Base-by-base conservation (phyloP, 2,329 filamentous ascomycete species). In the Trichoderma sp. region DNA sequence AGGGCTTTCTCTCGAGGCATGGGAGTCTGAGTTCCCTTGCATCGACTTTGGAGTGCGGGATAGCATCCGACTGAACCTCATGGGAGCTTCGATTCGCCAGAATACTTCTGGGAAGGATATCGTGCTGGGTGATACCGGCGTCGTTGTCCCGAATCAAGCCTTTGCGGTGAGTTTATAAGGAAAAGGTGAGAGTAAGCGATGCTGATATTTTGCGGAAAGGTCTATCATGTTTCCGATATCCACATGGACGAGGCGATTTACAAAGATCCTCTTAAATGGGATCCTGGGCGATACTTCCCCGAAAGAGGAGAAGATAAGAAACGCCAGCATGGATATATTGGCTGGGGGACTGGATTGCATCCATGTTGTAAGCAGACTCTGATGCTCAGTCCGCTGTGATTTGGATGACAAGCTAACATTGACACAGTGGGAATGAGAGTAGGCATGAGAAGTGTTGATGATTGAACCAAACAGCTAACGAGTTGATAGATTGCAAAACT, bases 11-110 rank as follows among this genome's bases (percentile, higher is more conserved):
- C 76, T 88, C 32, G 85, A 88, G 15, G 85, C 83, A 0, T 90
- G 87, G 87, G 87, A 90, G 76, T 66, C 77, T 14, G 84, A 87
- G 21, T 89, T 90, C 72, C 86, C 87, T 0, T 72, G 83, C 6
- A 79, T 89, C 36, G 85, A 88, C 71, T 71, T 87, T 30, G 86
- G 84, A 60, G 79, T 90, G 47, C 82, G 83, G 53, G 88, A 90
- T 73, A 83, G 82, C 15, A 88, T 90, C 72, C 84, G 88, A 3
- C 74, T 89, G 28, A 83, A 84, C 36, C 74, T 84, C 8, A 77
- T 82, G 0, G 87, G 87, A 6, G 81, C 83, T 1, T 81, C 82
- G 0, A 86, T 89, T 76, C 82, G 88, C 7, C 85, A 84, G 76
- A 90, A 90, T 75, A 79, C 80, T 9, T 83, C 82, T 39, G 83